These are phyloP conservation scores for Phytophthora lateralis DNA, from an alignment of 352 stramenopile genomes.

Conservation along the genomic window DNA sequence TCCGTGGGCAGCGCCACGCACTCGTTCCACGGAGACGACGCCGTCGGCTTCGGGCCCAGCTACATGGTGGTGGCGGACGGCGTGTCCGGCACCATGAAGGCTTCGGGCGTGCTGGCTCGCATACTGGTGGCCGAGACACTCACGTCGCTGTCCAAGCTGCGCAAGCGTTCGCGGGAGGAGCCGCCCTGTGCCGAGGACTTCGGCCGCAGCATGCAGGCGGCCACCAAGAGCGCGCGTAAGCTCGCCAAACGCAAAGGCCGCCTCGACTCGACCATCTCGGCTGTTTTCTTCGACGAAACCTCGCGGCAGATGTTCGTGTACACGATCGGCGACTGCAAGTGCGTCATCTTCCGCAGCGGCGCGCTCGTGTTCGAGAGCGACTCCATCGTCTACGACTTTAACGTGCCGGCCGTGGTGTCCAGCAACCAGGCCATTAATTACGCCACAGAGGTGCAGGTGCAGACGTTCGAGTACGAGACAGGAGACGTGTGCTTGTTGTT, in stretches of 20 bases:
- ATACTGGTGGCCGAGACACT: conserved; percentile 84
- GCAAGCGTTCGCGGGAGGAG: conserved; percentile 61
- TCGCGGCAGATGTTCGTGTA: conserved; percentile 81
- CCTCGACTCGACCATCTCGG: conserved; percentile 84
- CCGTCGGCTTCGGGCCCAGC: conserved; percentile 79
- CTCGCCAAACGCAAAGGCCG: conserved; percentile 77
- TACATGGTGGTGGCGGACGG: conserved; percentile 90
- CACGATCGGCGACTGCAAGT: conserved; percentile 90
- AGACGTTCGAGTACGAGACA: conserved; percentile 72
- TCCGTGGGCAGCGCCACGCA: conserved; percentile 80
- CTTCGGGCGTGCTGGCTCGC: conserved; percentile 76
- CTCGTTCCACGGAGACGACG: conserved; percentile 87
- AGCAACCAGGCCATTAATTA: conserved; percentile 90
- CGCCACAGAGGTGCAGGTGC: conserved; percentile 65
- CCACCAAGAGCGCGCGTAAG: conserved; percentile 77
- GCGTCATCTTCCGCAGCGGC: conserved; percentile 68
- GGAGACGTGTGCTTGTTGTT: conserved; percentile 86
- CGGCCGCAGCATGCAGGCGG: conserved; percentile 63
- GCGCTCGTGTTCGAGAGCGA: conserved; percentile 86
- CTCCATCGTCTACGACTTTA: conserved; percentile 92
- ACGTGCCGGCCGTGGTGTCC: conserved; percentile 86
- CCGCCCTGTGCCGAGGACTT: conserved; percentile 69
- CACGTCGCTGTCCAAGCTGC: conserved; percentile 66
- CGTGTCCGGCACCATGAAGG: conserved; percentile 87
- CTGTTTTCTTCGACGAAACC: conserved; percentile 81